Conservation (phyloP, 2,329 filamentous ascomycete species). For the Parascedosporium putredinis region DNA sequence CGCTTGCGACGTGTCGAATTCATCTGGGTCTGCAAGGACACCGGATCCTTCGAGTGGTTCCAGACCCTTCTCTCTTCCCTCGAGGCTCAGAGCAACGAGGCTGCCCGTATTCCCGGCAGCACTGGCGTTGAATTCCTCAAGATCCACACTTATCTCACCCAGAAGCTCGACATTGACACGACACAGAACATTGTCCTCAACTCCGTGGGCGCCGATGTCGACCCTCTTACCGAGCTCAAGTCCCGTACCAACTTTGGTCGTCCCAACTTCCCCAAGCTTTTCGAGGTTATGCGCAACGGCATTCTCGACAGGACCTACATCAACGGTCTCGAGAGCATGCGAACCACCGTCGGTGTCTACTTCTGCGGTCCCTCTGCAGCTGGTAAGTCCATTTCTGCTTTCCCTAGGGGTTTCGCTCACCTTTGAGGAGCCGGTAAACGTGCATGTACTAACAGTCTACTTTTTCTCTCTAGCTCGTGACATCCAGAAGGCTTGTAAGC, state of each 20-base stretch:
- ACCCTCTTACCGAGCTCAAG: conserved; percentile 86
- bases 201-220: conserved; percentile 75
- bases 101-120: conserved; percentile 55
- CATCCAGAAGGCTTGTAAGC: conserved; percentile 72
- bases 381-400: conserved; percentile 30
- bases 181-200: conserved; percentile 96
- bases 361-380: conserved; percentile 82
- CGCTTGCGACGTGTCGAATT: conserved; percentile 93
- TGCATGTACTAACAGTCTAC: conserved; percentile 20
- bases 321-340: conserved; percentile 64
- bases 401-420: neutral
- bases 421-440: neutral
- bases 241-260: conserved; percentile 89
- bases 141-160: conserved; percentile 96
- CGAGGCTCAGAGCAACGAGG: conserved; percentile 70
- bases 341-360: conserved; percentile 89
- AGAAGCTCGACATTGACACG: conserved; percentile 83
- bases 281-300: conserved; percentile 77
- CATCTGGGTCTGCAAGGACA: conserved; percentile 97
- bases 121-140: conserved; percentile 77
- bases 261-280: conserved; percentile 75
- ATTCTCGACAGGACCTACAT: conserved; percentile 81
- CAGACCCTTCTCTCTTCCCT: conserved; percentile 86
- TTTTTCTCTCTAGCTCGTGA: conserved; percentile 56
- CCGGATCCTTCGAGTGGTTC: conserved; percentile 96